Evolutionary conservation across 352 stramenopile genomes (phyloP).

Genomic region (Phytophthora meadii): DNA sequence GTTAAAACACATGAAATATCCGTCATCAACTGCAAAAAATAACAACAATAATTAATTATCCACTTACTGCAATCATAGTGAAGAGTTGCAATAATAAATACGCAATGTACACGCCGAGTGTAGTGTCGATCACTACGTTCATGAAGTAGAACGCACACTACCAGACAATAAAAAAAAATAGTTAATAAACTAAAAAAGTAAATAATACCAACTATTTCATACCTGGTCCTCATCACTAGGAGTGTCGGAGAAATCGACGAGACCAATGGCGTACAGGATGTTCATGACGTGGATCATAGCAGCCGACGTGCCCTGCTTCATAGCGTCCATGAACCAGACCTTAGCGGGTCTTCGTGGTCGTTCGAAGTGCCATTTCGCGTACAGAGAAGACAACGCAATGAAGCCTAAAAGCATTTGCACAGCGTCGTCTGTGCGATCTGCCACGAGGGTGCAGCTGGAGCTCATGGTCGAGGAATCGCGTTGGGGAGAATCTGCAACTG

Average conservation of each 20-base stretch:
- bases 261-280: slow-evolving; percentile 78
- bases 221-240: slow-evolving; percentile 71
- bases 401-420: slow-evolving; percentile 82
- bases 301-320: slow-evolving; percentile 84
- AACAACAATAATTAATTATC: neutral
- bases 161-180: neutral
- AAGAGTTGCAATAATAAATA: slow-evolving; percentile 76
- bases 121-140: slow-evolving; percentile 88
- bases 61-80: slow-evolving; percentile 59
- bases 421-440: slow-evolving; percentile 71
- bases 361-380: slow-evolving; percentile 82
- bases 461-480: slow-evolving; percentile 28
- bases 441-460: slow-evolving; percentile 70
- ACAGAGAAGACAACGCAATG: slow-evolving; percentile 79
- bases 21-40: slow-evolving; percentile 3
- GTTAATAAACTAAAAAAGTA: neutral
- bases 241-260: slow-evolving; percentile 62
- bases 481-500: slow-evolving; percentile 30
- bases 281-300: slow-evolving; percentile 85
- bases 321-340: slow-evolving; percentile 87
- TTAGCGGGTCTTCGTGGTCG: slow-evolving; percentile 58
- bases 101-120: slow-evolving; percentile 81
- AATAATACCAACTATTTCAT: neutral
- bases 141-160: slow-evolving; percentile 90
- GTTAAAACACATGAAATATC: slow-evolving; percentile 4